A percentile compares a stretch with the other conserved stretches of the same genome.
phyloP scores from a whole-genome alignment of 805 yeast species.

The Suhomyces pyralidae region DNA sequence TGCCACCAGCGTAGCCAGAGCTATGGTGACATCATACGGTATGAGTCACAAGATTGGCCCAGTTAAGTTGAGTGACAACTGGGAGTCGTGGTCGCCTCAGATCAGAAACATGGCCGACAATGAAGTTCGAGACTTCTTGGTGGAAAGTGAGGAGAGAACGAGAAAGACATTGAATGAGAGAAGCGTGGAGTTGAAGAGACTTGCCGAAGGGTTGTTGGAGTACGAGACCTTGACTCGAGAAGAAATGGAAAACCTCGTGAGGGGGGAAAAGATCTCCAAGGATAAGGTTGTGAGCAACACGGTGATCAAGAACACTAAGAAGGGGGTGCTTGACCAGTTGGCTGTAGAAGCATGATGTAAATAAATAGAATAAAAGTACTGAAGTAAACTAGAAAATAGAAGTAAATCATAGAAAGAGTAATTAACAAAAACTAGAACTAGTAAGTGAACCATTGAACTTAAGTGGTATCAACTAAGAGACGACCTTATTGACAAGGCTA shows the following conservation, averaged over 20 bases:
- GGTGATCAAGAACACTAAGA: constrained; percentile 35
- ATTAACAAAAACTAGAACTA: no score
- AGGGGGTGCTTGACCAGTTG: constrained; percentile 16
- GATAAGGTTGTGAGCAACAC: constrained; percentile 71
- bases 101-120: constrained; percentile 88
- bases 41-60: constrained; percentile 96
- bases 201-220: constrained; percentile 91
- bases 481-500: no score
- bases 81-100: constrained; percentile 93
- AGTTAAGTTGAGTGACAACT: constrained; percentile 79
- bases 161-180: constrained; percentile 60
- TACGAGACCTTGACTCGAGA: constrained; percentile 91
- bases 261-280: constrained; percentile 72
- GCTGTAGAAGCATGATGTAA: constrained; percentile 17
- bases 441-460: no score
- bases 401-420: no score
- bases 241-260: constrained; percentile 83
- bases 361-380: neutral
- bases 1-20: constrained; percentile 91
- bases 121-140: constrained; percentile 75
- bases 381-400: neutral
- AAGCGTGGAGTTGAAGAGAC: constrained; percentile 69
- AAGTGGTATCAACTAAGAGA: no score
- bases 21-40: constrained; percentile 96
- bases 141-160: constrained; percentile 78